Base-by-base conservation (phyloP, 2,329 filamentous ascomycete species). In the Cordyceps militaris region DNA sequence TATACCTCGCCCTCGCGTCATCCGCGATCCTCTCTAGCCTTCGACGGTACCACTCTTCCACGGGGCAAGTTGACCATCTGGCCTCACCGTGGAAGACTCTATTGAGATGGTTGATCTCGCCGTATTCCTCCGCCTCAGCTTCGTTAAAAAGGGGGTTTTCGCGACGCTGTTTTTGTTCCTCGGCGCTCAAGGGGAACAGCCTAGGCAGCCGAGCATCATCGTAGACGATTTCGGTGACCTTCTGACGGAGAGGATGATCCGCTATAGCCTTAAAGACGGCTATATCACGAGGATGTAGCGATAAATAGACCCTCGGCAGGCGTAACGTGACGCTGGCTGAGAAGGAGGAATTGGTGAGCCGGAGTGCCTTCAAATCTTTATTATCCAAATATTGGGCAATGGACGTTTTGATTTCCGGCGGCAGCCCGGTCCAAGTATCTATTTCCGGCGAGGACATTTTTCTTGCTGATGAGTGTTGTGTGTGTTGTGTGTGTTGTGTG, bases 191-290 rank as follows among this genome's bases (percentile, higher is more conserved):
- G 14, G 9, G 10, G 36, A 38, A 38, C 4, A 38, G 36, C 10
- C 36, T 3, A n/a, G 11, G 36, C 16, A 38, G 9, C 24, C 48
- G 36, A 21, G 62, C 61, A 26, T 66, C 64, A 42, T 66, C 64
- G 16, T 61, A 65, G 1, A 66, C 43, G 3, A 66, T 51, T 46
- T 63, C 60, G 2, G 38, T 26, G 4, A 66, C 38, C 0, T 52
- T 10, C 1, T 57, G 11, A 6, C 62, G 47, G 5, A 16, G 0
- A 1, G 63, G 56, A n/a, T 65, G 58, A 4, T 59, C 44, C 1
- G 61, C 62, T 13, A 66, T 50, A 3, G 56, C 49, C 5, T 28
- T 47, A 4, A 66, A 63, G 5, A 65, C 61, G 4, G 10, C 36
- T n/a, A 38, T 38, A n/a, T 38, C 36, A n/a, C 36, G 36, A n/a